phyloP scores from a whole-genome alignment of 2,329 filamentous ascomycete genomes.

The Neonectria coccinea region DNA sequence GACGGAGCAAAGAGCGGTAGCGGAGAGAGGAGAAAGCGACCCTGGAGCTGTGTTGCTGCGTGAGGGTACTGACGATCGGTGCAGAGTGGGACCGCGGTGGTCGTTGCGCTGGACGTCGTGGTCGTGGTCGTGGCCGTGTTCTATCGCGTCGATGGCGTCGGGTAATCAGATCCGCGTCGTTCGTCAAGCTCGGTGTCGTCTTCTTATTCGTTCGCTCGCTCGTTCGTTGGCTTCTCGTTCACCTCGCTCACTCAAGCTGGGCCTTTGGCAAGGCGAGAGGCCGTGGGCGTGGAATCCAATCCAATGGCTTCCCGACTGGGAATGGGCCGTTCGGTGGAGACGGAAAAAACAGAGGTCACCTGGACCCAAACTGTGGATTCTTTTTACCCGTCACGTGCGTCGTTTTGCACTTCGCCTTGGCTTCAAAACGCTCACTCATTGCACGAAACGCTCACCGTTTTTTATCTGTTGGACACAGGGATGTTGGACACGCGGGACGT shows the following conservation, averaged over 20 bases:
- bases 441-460: neutral
- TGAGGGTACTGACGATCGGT: neutral
- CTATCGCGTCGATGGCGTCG: neutral
- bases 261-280: conserved; percentile 13
- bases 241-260: conserved; percentile 23
- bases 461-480: no score
- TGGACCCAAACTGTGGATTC: conserved; percentile 42
- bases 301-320: conserved; percentile 31
- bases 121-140: neutral
- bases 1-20: neutral
- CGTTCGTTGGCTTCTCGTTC: neutral
- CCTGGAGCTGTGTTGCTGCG: neutral
- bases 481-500: no score
- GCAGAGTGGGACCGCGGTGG: neutral
- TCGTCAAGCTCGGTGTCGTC: neutral
- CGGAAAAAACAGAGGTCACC: conserved; percentile 42
- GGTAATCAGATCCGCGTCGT: neutral
- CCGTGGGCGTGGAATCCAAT: conserved; percentile 27
- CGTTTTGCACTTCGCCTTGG: neutral
- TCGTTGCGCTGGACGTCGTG: neutral
- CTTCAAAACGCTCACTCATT: neutral
- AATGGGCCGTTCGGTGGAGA: conserved; percentile 45
- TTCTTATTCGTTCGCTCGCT: neutral
- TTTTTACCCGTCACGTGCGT: conserved; percentile 38
- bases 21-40: neutral